A percentile compares a stretch with the other conserved stretches of the same genome.
phyloP scores from a whole-genome alignment of 305 asterid genomes.

The Lippia alba region DNA sequence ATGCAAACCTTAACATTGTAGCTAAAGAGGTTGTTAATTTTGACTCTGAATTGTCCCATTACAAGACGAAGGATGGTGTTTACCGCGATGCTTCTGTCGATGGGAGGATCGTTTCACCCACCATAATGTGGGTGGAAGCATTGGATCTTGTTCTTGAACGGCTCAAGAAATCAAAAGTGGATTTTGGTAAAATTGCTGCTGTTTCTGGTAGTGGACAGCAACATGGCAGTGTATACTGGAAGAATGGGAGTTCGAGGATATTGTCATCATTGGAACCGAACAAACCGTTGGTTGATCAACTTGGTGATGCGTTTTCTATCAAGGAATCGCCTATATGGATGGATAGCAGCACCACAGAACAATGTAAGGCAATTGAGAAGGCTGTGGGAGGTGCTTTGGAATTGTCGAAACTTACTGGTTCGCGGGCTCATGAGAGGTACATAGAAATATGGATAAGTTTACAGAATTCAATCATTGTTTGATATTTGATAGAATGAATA shows the following conservation, averaged over 20 bases:
- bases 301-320: conserved; percentile 58
- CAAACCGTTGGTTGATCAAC: conserved; percentile 56
- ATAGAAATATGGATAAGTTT: no score
- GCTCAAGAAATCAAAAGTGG: conserved; percentile 51
- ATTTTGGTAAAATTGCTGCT: conserved; percentile 62
- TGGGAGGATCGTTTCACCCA: conserved; percentile 76
- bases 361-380: conserved; percentile 68
- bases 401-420: conserved; percentile 73
- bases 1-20: conserved; percentile 56
- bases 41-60: conserved; percentile 67
- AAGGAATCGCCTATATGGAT: conserved; percentile 83
- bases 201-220: conserved; percentile 88
- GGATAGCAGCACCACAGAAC: conserved; percentile 80
- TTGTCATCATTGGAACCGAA: conserved; percentile 59
- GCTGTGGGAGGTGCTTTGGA: conserved; percentile 76
- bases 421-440: conserved; percentile 72
- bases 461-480: no score
- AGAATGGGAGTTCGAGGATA: conserved; percentile 48
- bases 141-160: conserved; percentile 61
- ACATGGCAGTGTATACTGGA: conserved; percentile 88
- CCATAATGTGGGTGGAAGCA: conserved; percentile 89
- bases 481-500: no score
- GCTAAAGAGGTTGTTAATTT: conserved; percentile 61
- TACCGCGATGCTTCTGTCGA: conserved; percentile 52
- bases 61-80: conserved; percentile 79